These are phyloP conservation scores for Leersia perrieri DNA, from an alignment of 176 grass and related monocot species.

Conservation along the genomic window DNA sequence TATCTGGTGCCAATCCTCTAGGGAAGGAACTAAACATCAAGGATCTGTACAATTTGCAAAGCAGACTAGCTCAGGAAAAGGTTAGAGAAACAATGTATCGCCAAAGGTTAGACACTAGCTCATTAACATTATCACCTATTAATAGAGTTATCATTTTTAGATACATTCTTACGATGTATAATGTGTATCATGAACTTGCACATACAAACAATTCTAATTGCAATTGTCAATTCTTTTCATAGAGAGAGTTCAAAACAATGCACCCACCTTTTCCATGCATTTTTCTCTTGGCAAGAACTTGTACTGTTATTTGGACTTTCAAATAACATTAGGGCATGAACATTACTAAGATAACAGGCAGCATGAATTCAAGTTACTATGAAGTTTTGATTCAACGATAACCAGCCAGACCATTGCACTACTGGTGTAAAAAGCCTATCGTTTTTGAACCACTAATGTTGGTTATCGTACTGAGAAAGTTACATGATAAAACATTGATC, in stretches of 20 bases:
- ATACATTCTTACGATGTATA: constrained; percentile 1
- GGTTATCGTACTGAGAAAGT: neutral
- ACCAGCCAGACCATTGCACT: neutral
- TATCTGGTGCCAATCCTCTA: constrained; percentile 57
- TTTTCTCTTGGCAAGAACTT: neutral
- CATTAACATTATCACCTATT: neutral
- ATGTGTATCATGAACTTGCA: neutral
- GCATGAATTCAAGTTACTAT: neutral
- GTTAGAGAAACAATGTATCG: constrained; percentile 63
- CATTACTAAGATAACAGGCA: neutral
- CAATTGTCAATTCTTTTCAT: neutral
- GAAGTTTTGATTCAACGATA: neutral
- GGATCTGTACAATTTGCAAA: constrained; percentile 86
- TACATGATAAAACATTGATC: constrained; percentile 16
- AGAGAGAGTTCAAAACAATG: constrained; percentile 4
- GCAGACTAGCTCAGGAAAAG: constrained; percentile 79
- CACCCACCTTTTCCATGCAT: neutral
- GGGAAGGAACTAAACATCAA: constrained; percentile 78
- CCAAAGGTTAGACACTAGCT: constrained; percentile 51
- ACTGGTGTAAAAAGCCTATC: neutral
- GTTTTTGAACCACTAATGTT: neutral
- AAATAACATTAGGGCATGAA: constrained; percentile 8
- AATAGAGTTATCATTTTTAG: neutral
- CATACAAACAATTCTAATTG: neutral
- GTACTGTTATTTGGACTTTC: neutral